A percentile compares a stretch with the other conserved stretches of the same genome.
phyloP scores from a whole-genome alignment of 2,329 filamentous ascomycete genomes.

The Colletotrichum lentis region DNA sequence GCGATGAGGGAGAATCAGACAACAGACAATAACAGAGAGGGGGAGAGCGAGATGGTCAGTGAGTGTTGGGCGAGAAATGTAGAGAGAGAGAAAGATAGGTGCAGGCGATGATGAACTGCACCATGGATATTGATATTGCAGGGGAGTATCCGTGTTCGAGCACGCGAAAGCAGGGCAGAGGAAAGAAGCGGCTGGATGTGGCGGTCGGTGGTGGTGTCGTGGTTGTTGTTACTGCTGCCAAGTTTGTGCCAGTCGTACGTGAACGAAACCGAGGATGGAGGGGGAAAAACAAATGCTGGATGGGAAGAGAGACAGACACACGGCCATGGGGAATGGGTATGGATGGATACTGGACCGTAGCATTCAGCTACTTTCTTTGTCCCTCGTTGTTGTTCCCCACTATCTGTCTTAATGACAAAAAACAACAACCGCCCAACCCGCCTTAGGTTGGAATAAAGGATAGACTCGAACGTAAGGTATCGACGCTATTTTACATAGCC shows the following conservation, averaged over 20 bases:
- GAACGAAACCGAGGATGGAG: constrained; percentile 21
- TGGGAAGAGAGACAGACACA: background rate
- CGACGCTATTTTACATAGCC: constrained; percentile 8
- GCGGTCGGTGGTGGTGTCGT: background rate
- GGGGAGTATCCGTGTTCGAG: background rate
- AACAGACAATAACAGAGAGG: background rate
- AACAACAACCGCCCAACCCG: background rate
- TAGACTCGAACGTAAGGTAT: background rate
- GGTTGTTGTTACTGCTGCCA: constrained; percentile 20
- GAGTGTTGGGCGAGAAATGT: background rate
- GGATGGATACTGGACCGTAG: background rate
- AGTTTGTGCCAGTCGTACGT: constrained; percentile 25
- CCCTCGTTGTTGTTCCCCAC: background rate
- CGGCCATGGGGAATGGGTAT: background rate
- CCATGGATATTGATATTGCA: background rate
- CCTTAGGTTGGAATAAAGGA: constrained; percentile 4
- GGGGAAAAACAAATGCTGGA: background rate
- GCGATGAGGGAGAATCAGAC: constrained; percentile 5
- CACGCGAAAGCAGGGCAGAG: background rate
- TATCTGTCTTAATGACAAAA: background rate
- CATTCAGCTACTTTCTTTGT: background rate
- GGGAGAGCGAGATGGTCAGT: background rate
- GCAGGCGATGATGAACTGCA: background rate
- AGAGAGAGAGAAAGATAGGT: background rate
- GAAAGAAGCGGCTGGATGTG: background rate